phyloP scores from a whole-genome alignment of 2,329 filamentous ascomycete species.

The Atkinsonella texensis region DNA sequence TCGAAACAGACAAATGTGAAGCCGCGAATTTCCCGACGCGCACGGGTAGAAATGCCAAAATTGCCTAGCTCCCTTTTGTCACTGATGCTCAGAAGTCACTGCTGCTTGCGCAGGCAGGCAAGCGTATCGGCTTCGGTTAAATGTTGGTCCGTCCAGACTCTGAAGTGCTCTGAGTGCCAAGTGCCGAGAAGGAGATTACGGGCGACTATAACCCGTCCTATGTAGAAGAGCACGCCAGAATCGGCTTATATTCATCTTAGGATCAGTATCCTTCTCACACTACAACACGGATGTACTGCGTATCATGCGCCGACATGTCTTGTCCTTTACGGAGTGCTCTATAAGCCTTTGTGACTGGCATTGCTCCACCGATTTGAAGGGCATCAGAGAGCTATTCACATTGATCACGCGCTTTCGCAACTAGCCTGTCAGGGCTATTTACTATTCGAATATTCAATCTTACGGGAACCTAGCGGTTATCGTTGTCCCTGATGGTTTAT shows the following conservation, averaged over 20 bases:
- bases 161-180: too few relatives aligned
- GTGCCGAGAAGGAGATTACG: too few relatives aligned
- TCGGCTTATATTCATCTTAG: too few relatives aligned
- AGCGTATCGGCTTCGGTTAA: neutral
- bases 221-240: too few relatives aligned
- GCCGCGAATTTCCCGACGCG: conserved; percentile 4
- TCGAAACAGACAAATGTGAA: neutral
- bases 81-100: neutral
- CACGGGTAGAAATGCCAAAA: neutral
- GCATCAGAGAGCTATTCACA: neutral
- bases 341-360: neutral
- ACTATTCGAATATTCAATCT: too few relatives aligned
- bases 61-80: neutral
- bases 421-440: too few relatives aligned
- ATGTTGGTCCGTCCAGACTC: neutral
- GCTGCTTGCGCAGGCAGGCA: neutral
- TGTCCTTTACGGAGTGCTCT: neutral
- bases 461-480: too few relatives aligned
- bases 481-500: too few relatives aligned
- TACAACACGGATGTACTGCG: too few relatives aligned
- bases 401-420: neutral
- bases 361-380: neutral
- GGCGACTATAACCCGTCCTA: too few relatives aligned
- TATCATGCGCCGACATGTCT: neutral
- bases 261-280: too few relatives aligned